A percentile compares a stretch with the other conserved stretches of the same genome.
phyloP scores from a whole-genome alignment of 1,284 basidiomycete genomes.

The Boletus sp. region DNA sequence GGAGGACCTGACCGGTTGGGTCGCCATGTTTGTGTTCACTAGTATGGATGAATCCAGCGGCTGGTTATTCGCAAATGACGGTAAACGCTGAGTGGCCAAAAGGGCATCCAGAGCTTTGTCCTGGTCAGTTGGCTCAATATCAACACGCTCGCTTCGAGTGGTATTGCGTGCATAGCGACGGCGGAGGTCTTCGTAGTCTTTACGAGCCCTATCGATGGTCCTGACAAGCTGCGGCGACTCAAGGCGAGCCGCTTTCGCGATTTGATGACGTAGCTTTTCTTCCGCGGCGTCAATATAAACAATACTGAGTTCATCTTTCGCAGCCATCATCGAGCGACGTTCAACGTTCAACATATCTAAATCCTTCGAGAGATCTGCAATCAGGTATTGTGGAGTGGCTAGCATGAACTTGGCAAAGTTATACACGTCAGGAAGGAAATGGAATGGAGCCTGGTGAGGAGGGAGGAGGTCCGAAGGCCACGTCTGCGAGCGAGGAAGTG shows the following conservation, averaged over 20 bases:
- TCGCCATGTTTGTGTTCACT: constrained; percentile 20
- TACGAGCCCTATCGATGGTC: constrained; percentile 56
- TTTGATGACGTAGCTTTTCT: constrained; percentile 70
- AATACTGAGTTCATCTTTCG: constrained; percentile 74
- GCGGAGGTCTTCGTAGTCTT: constrained; percentile 57
- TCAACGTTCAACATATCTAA: constrained; percentile 71
- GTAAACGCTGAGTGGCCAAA: constrained; percentile 38
- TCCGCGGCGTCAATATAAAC: constrained; percentile 81
- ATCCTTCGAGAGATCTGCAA: constrained; percentile 70
- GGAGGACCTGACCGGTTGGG: constrained; percentile 11
- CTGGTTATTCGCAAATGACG: constrained; percentile 7
- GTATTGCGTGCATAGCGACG: constrained; percentile 37
- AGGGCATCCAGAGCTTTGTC: constrained; percentile 50
- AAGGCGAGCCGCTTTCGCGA: constrained; percentile 71
- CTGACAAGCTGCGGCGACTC: constrained; percentile 59
- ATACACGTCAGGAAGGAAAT: constrained; percentile 92
- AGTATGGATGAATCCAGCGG: constrained; percentile 19
- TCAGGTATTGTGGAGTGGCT: constrained; percentile 82
- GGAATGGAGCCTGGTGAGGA: constrained; percentile 88
- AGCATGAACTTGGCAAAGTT: constrained; percentile 94
- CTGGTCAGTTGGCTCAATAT: constrained; percentile 15
- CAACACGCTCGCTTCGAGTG: constrained; percentile 39
- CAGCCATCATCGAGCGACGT: constrained; percentile 55
- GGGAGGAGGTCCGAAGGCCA: constrained; percentile 95
- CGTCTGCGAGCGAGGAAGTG: constrained; percentile 84